Percentiles rank a stretch among this genome's conserved stretches.
Evolutionary conservation across 371 early-diverging fungal species (phyloP).

Genomic region (Dichotomocladium elegans): DNA sequence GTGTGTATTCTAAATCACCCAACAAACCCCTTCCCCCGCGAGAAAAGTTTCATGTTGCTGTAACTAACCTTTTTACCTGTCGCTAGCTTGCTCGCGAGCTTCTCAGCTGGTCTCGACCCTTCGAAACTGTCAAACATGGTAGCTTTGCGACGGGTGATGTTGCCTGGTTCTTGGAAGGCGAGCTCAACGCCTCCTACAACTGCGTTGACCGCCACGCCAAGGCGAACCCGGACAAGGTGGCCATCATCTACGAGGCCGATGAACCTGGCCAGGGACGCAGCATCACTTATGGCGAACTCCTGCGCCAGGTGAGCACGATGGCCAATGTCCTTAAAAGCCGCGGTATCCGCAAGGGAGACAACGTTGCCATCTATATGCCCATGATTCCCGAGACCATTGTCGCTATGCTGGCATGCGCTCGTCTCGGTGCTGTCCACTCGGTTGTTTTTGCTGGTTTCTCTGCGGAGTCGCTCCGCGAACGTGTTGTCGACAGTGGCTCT

Average conservation of each 20-base stretch:
- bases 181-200: slow-evolving; percentile 94
- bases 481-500: slow-evolving; percentile 69
- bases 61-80: no score
- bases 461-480: no score
- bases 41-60: no score
- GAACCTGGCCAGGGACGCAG: slow-evolving; percentile 69
- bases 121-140: slow-evolving; percentile 62
- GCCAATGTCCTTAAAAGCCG: slow-evolving; percentile 75
- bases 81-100: slow-evolving; percentile 64
- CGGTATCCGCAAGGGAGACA: slow-evolving; percentile 89
- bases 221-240: slow-evolving; percentile 57
- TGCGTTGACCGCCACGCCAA: slow-evolving; percentile 95
- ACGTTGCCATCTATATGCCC: slow-evolving; percentile 96
- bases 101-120: slow-evolving; percentile 75
- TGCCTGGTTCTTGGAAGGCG: slow-evolving; percentile 93
- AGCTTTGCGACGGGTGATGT: slow-evolving; percentile 73
- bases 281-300: slow-evolving; percentile 83
- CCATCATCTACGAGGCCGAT: slow-evolving; percentile 90
- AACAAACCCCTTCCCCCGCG: background rate
- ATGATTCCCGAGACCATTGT: slow-evolving; percentile 94
- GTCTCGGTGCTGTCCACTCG: slow-evolving; percentile 86
- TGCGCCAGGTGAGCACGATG: slow-evolving; percentile 76
- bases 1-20: no score
- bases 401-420: slow-evolving; percentile 91
- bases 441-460: slow-evolving; percentile 96